Evolutionary conservation across 768 basidiomycete genomes (phyloP).

Genomic region (Podaxis pistillaris): DNA sequence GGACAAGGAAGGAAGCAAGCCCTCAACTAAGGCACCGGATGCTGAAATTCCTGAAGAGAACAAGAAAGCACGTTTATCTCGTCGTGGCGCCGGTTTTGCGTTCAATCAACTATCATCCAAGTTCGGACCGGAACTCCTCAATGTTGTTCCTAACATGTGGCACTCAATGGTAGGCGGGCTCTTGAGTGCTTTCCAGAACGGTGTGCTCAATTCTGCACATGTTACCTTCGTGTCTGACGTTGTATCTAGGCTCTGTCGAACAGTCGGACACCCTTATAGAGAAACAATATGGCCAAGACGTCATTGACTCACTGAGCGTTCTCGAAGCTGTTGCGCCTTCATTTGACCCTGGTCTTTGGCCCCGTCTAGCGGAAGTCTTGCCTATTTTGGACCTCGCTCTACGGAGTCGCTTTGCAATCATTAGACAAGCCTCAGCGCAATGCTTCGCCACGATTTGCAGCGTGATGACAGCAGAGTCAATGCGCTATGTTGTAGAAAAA

Average conservation of each 20-base stretch:
- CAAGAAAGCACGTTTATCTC: constrained; percentile 64
- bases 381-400: constrained; percentile 75
- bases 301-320: constrained; percentile 91
- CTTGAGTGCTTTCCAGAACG: constrained; percentile 59
- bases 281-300: constrained; percentile 78
- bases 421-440: constrained; percentile 83
- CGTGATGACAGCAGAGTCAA: constrained; percentile 80
- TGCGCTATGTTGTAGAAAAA: constrained; percentile 86
- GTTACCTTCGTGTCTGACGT: background rate
- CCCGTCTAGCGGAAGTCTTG: constrained; percentile 68
- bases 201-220: constrained; percentile 38
- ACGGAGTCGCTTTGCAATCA: constrained; percentile 85
- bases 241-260: constrained; percentile 45
- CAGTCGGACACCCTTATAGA: constrained; percentile 66
- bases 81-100: constrained; percentile 83
- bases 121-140: constrained; percentile 73
- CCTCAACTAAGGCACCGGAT: constrained; percentile 39
- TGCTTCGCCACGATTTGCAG: constrained; percentile 88
- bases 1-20: constrained; percentile 27
- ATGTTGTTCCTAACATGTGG: constrained; percentile 93
- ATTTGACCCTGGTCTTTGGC: constrained; percentile 68
- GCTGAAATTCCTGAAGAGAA: constrained; percentile 50
- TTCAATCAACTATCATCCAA: constrained; percentile 73
- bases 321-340: constrained; percentile 79
- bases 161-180: constrained; percentile 84